phyloP scores from a whole-genome alignment of 495 filamentous ascomycete genomes.

The Bathelium albidoporum region DNA sequence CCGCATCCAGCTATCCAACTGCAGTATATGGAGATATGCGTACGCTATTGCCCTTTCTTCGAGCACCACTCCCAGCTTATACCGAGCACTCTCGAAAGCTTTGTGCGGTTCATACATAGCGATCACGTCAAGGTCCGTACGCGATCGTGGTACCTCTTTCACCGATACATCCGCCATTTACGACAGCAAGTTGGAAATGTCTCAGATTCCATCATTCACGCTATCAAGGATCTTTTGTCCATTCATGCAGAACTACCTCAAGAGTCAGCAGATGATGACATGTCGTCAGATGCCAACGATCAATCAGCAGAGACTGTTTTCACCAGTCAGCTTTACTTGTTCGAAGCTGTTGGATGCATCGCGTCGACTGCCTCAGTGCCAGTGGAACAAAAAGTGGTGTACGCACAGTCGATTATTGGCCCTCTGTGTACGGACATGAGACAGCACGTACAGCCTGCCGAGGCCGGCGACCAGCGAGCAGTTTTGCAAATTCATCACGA shows the following conservation, averaged over 20 bases:
- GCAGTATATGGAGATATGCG: constrained; percentile 96
- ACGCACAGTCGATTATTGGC: constrained; percentile 72
- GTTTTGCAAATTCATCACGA: constrained; percentile 87
- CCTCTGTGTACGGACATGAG: constrained; percentile 82
- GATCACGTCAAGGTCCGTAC: constrained; percentile 72
- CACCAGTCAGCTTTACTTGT: constrained; percentile 81
- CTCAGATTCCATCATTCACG: constrained; percentile 77
- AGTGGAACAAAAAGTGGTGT: constrained; percentile 69
- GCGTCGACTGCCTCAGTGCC: constrained; percentile 67
- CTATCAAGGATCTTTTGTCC: constrained; percentile 75
- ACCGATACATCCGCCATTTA: constrained; percentile 82
- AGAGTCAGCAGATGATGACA: constrained; percentile 71
- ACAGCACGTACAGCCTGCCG: constrained; percentile 59
- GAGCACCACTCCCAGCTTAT: constrained; percentile 68
- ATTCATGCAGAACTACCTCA: constrained; percentile 84
- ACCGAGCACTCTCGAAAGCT: constrained; percentile 78
- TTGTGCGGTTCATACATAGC: constrained; percentile 82
- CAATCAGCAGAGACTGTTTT: constrained; percentile 82
- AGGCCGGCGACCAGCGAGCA: constrained; percentile 67
- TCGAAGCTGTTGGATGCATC: constrained; percentile 86
- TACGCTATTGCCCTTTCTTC: constrained; percentile 89
- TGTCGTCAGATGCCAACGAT: constrained; percentile 84
- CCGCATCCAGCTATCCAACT: constrained; percentile 85
- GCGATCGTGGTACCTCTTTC: constrained; percentile 94
- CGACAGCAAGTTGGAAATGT: constrained; percentile 74